Evolutionary conservation across 169 alveolate species (phyloP), one percentile per base, ranked within the genome.

Genomic region (Perkinsus marinus): DNA sequence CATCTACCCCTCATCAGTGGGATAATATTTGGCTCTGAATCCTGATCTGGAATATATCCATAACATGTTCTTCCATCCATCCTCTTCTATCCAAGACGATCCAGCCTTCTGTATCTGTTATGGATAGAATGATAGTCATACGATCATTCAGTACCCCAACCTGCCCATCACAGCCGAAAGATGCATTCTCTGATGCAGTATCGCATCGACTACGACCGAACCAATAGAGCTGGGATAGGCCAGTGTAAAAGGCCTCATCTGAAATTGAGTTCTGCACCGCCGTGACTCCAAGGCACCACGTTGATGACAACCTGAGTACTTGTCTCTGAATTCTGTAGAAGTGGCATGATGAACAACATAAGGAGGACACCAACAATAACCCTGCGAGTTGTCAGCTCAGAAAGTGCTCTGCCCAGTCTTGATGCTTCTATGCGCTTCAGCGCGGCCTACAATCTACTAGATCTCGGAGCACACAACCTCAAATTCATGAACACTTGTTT

Each of bases 361-460:
- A 93, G 91, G 9, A 96, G 93, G 7, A 96, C 95, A 39, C 96
- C 96, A 39, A 96, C 94, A 39, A 96, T 95, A 13, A 96, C 97
- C 90, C 95, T 93, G 39, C 97, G 89, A 41, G 97, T 95, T 17
- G 95, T 93, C 89, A 93, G 93, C 57, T 96, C 98, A 6, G 96
- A 93, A 37, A 95, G 93, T 0, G 92, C 93, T 90, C 95, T 96
- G 57, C 98, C 97, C 37, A 96, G 92, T 9, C 96, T 68, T 30
- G 94, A 90, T 13, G 97, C 96, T 89, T 96, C 97, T 92, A 96
- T 94, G 43, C 93, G 92, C 91, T 92, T 92, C 89, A 92, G 92
- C 38, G 93, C 93, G 34, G 93, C 93, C 69, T 57, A 57, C 7
- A 57, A 30, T 13, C 37, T 57, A 57, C 34, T 13, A 19, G 26